Conservation (phyloP, 139 green algal genomes). For the Deuterostichococcus epilithicus region DNA sequence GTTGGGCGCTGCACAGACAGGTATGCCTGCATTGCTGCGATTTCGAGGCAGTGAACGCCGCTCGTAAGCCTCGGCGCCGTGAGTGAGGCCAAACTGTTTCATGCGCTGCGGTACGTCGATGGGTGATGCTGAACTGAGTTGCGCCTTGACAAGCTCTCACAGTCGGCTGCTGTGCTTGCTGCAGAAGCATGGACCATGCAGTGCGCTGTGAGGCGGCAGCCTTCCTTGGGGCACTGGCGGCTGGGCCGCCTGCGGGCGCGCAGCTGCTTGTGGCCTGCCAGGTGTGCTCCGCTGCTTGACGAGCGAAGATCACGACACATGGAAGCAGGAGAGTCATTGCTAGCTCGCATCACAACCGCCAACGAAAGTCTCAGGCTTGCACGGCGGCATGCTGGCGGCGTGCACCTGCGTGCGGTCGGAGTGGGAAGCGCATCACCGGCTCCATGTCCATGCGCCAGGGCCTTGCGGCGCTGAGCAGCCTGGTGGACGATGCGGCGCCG, state of each 20-base stretch:
- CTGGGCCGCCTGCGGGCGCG: conserved; percentile 34
- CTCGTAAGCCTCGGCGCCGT: too few species aligned
- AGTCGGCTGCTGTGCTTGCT: conserved; percentile 11
- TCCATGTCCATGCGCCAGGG: neutral
- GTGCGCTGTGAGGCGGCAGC: neutral
- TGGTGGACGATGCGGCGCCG: conserved; percentile 7
- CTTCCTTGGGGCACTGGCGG: neutral
- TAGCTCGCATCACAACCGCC: too few species aligned
- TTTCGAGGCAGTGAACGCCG: too few species aligned
- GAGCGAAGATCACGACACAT: conserved; percentile 39
- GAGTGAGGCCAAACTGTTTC: too few species aligned
- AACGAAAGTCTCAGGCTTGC: too few species aligned
- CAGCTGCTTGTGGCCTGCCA: conserved; percentile 72
- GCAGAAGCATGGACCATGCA: neutral
- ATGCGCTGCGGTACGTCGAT: too few species aligned
- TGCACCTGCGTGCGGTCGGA: too few species aligned
- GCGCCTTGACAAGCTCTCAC: too few species aligned
- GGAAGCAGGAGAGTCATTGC: conserved; percentile 33
- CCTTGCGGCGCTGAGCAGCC: conserved; percentile 1
- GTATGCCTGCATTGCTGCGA: neutral
- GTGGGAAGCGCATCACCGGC: too few species aligned
- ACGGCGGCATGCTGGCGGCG: too few species aligned
- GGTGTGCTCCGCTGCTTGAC: conserved; percentile 46
- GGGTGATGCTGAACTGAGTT: too few species aligned
- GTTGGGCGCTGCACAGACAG: conserved; percentile 33